A percentile compares a stretch with the other conserved stretches of the same genome.
phyloP scores from a whole-genome alignment of 2,329 filamentous ascomycete species.

The Cyphellophora europaea region DNA sequence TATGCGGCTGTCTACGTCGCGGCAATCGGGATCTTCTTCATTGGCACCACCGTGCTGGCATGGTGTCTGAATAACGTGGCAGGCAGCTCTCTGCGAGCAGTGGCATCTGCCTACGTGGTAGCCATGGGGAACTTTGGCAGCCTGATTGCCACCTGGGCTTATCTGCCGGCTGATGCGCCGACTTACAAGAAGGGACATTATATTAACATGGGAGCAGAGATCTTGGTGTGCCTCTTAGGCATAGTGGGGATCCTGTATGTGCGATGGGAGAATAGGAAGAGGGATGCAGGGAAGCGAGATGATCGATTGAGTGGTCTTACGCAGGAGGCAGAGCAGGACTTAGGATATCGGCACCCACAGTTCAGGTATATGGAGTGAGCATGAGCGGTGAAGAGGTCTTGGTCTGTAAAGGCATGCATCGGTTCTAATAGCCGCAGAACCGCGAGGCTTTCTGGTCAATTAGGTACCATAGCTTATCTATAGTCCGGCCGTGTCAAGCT shows the following conservation, averaged over 20 bases:
- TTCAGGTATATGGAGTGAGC: neutral
- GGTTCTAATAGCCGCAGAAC: neutral
- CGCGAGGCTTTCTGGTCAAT: neutral
- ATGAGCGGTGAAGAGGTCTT: neutral
- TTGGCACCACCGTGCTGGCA: slow-evolving; percentile 81
- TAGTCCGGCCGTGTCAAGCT: neutral
- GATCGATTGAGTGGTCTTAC: slow-evolving; percentile 26
- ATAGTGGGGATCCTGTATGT: slow-evolving; percentile 14
- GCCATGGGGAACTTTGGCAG: slow-evolving; percentile 71
- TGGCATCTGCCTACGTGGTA: slow-evolving; percentile 68
- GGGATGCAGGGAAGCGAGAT: slow-evolving; percentile 20
- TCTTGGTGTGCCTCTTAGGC: slow-evolving; percentile 9
- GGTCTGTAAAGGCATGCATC: neutral
- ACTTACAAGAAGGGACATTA: slow-evolving; percentile 43
- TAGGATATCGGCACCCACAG: no score
- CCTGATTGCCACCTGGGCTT: slow-evolving; percentile 55
- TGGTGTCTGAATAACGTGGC: slow-evolving; percentile 64
- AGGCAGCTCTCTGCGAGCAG: slow-evolving; percentile 60
- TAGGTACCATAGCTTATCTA: neutral
- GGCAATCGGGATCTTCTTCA: slow-evolving; percentile 68
- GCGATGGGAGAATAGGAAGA: slow-evolving; percentile 22
- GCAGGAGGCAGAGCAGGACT: slow-evolving; percentile 19
- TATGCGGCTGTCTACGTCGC: slow-evolving; percentile 78
- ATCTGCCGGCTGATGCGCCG: slow-evolving; percentile 31
- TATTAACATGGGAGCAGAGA: slow-evolving; percentile 33